Conservation (phyloP, 2,329 filamentous ascomycete genomes). For the Teratosphaeria destructans region DNA sequence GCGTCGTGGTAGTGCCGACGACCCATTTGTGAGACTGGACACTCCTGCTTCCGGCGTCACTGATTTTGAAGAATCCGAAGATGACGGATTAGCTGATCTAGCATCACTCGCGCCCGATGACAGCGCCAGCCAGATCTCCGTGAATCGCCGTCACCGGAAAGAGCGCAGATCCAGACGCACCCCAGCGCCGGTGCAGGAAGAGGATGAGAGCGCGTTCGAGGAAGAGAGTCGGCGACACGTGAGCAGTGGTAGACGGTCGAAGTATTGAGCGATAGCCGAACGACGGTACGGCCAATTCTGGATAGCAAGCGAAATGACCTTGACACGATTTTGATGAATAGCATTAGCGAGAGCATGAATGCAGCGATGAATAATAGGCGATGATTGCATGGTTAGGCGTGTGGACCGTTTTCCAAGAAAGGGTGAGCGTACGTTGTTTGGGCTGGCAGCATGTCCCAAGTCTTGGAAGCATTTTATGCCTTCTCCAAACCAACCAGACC, state of each 20-base stretch:
- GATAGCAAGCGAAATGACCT: not conserved
- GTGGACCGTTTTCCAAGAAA: not conserved
- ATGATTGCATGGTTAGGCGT: not conserved
- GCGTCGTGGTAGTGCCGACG: conserved; percentile 41
- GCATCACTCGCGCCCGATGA: conserved; percentile 62
- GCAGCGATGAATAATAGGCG: not conserved
- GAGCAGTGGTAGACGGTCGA: conserved; percentile 6
- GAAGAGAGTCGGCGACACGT: conserved; percentile 4
- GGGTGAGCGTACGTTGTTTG: not conserved
- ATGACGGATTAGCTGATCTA: conserved; percentile 28
- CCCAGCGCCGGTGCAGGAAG: conserved; percentile 8
- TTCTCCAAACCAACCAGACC: not conserved
- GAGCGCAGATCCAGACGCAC: conserved; percentile 17
- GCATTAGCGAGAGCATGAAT: not conserved
- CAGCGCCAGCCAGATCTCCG: conserved; percentile 70
- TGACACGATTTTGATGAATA: not conserved
- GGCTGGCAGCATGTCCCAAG: not conserved
- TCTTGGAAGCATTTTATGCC: not conserved
- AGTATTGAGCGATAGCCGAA: conserved; percentile 6
- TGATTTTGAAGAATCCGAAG: conserved; percentile 24
- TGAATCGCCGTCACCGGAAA: conserved; percentile 53
- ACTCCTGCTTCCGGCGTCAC: conserved; percentile 31
- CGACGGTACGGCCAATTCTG: not conserved
- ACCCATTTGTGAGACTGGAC: conserved; percentile 32
- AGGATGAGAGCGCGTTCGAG: conserved; percentile 9